These are phyloP conservation scores for Cadophora gregata DNA, from an alignment of 2,329 filamentous ascomycete genomes.

Conservation along the genomic window DNA sequence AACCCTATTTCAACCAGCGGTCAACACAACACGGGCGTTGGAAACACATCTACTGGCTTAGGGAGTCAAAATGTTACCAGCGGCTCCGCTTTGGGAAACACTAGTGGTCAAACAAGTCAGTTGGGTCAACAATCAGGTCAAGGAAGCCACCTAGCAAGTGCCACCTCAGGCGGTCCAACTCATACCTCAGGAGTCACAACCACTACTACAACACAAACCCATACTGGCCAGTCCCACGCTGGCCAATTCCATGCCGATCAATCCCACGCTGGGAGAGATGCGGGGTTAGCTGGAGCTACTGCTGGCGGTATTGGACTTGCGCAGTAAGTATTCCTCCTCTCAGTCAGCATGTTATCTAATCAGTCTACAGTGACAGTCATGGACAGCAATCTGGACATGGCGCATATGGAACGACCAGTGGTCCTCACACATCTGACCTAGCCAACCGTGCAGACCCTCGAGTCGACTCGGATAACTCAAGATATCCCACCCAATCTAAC, in stretches of 20 bases:
- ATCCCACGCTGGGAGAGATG: slow-evolving; percentile 20
- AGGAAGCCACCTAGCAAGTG: slow-evolving; percentile 27
- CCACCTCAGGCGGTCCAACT: slow-evolving; percentile 11
- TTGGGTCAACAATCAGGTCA: slow-evolving; percentile 18
- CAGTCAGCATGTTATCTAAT: background rate
- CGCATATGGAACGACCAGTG: slow-evolving; percentile 15
- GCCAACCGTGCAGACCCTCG: slow-evolving; percentile 57
- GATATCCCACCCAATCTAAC: slow-evolving; percentile 29
- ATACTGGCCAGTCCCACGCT: slow-evolving; percentile 1
- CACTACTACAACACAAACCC: slow-evolving; percentile 7
- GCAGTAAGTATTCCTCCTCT: slow-evolving; percentile 5
- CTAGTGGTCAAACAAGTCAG: background rate
- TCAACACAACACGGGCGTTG: background rate
- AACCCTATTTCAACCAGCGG: background rate
- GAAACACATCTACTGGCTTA: background rate
- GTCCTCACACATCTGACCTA: slow-evolving; percentile 22
- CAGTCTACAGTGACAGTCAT: background rate
- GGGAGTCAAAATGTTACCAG: background rate
- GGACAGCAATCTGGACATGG: slow-evolving; percentile 1
- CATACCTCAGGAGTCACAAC: slow-evolving; percentile 23
- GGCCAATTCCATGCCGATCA: slow-evolving; percentile 12
- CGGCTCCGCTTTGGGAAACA: background rate
- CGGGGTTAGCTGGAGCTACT: slow-evolving; percentile 10
- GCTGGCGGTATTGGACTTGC: slow-evolving; percentile 24
- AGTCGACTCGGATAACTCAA: slow-evolving; percentile 52